Base-by-base conservation (phyloP, 306 rosid genomes). In the Quercus wislizeni region DNA sequence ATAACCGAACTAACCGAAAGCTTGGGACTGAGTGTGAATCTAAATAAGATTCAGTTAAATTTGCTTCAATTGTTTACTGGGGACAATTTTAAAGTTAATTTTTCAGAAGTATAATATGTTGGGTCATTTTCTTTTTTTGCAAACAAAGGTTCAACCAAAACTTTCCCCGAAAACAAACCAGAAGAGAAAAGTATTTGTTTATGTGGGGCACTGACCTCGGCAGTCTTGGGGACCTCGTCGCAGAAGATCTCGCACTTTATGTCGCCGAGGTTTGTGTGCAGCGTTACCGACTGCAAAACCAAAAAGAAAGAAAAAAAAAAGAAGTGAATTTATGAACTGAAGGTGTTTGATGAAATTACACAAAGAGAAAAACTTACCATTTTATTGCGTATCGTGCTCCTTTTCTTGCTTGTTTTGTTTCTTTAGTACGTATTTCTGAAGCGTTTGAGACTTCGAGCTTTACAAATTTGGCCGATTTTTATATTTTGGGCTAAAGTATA, bases 181-280 rank as follows among this genome's bases (percentile, higher is more conserved):
- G 55, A 80, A 52, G 4, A 31, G 20, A 31, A 20, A 65, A 65
- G 11, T 64, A 6, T 2, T 65, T 30, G 12, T 6, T 3, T 30
- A 30, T 31, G 41, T 18, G 23, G 28, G 8, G 10, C 5, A 82
- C 64, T 80, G 30, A 92, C 99, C 96, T 95, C 98, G 30, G 97
- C 87, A 30, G 97, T 14, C 74, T 95, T 95, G 20, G 97, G 92
- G 9, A 95, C 98, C 83, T 92, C 98, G 65, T 95, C 98, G 82
- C 99, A 91, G 79, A 87, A 95, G 84, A 91, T 88, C 86, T 92
- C 98, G 81, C 99, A 95, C 83, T 95, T 92, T 85, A 95, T 89
- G 76, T 95, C 98, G 14, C 98, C 99, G 20, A 92, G 97, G 84
- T 95, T 95, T 21, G 99, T 95, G 86, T 92, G 98, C 63, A 95